Evolutionary conservation across 164 flowering plant species (phyloP).

Genomic region (Magnolia sinica): DNA sequence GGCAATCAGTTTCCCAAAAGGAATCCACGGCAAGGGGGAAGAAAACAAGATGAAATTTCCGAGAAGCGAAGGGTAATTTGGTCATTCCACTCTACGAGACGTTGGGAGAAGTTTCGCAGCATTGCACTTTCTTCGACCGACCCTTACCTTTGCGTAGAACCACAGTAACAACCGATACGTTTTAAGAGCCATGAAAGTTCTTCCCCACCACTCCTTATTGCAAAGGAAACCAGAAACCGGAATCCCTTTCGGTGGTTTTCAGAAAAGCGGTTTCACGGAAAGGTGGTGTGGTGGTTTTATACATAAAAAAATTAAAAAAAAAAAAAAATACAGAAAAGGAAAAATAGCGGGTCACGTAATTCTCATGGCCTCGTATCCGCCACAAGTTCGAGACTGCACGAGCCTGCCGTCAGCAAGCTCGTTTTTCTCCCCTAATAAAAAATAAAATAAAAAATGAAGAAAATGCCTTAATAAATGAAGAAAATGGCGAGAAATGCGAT

Average conservation of each 20-base stretch:
- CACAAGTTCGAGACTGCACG: neutral
- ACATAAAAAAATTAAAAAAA: neutral
- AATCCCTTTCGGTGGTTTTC: neutral
- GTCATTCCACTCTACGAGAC: neutral
- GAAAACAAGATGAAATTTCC: neutral
- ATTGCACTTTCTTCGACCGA: neutral
- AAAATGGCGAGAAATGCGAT: too few relatives aligned
- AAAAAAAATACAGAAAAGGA: neutral
- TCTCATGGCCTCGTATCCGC: neutral
- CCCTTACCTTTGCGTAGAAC: neutral
- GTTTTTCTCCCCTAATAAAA: too few relatives aligned
- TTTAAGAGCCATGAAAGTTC: too few relatives aligned
- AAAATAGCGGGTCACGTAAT: neutral
- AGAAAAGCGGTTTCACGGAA: neutral
- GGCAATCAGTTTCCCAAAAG: neutral
- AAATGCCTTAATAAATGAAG: too few relatives aligned
- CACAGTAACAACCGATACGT: neutral
- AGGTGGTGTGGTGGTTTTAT: neutral
- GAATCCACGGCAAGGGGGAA: neutral
- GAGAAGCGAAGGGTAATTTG: neutral
- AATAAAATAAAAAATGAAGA: too few relatives aligned
- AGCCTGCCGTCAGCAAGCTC: neutral
- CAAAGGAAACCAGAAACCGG: neutral
- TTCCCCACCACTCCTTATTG: neutral
- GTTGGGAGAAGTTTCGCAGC: neutral